Percentiles rank a stretch among this genome's conserved stretches.
Conservation (phyloP, 129 eudicot species). For the Lactuca saligna region DNA sequence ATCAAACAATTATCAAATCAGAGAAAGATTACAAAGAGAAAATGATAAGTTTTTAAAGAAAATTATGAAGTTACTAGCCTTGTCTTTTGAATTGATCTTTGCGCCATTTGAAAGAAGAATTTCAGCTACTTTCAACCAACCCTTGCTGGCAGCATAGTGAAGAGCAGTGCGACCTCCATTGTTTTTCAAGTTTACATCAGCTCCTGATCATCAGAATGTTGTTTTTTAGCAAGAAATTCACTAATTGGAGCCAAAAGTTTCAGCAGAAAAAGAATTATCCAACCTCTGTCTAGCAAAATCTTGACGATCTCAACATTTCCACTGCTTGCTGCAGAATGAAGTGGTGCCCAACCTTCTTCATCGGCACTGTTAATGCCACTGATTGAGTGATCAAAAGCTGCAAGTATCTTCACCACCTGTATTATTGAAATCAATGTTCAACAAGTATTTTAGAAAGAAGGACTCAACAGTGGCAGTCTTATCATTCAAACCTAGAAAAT, state of each 20-base stretch:
- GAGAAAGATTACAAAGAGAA: neutral
- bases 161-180: slow-evolving; percentile 95
- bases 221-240: slow-evolving; percentile 14
- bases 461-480: neutral
- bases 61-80: slow-evolving; percentile 45
- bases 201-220: slow-evolving; percentile 50
- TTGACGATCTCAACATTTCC: slow-evolving; percentile 74
- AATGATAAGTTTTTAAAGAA: neutral
- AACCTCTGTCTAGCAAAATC: slow-evolving; percentile 68
- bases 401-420: slow-evolving; percentile 76
- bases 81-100: slow-evolving; percentile 73
- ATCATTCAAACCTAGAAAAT: slow-evolving; percentile 3
- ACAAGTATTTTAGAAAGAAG: slow-evolving; percentile 2
- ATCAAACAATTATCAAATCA: neutral
- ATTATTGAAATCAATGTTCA: slow-evolving; percentile 3
- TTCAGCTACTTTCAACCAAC: slow-evolving; percentile 76
- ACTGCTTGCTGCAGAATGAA: slow-evolving; percentile 93
- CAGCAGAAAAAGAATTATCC: neutral
- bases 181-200: slow-evolving; percentile 81
- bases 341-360: slow-evolving; percentile 95
- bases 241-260: slow-evolving; percentile 4
- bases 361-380: slow-evolving; percentile 63
- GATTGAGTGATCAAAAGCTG: slow-evolving; percentile 56
- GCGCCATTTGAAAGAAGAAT: slow-evolving; percentile 73
- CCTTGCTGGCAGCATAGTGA: slow-evolving; percentile 99